Evolutionary conservation across 73 alveolate species (phyloP).

Genomic region (Blepharisma japonicum): DNA sequence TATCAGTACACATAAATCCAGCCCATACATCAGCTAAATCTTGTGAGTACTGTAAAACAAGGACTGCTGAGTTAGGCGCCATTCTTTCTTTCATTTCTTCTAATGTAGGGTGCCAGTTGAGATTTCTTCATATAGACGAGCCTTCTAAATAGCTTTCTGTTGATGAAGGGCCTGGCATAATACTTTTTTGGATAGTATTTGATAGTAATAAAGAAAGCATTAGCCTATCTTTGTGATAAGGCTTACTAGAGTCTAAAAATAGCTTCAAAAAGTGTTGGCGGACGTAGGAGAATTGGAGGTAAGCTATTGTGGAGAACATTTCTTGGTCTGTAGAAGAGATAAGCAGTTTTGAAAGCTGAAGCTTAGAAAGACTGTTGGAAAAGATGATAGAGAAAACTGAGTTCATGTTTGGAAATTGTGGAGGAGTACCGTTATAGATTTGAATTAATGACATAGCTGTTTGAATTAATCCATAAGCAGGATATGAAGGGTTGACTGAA

Average conservation of each 20-base stretch:
- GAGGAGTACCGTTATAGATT: not conserved
- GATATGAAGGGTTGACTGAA: not conserved
- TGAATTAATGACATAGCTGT: not conserved
- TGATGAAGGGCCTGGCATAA: not conserved
- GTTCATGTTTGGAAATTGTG: not conserved
- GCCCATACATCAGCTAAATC: conserved; percentile 30
- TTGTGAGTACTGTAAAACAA: not conserved
- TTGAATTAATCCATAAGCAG: conserved; percentile 4
- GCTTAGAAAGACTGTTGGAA: not conserved
- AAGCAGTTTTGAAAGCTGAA: not conserved
- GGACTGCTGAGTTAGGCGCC: not conserved
- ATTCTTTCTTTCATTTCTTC: conserved; percentile 27
- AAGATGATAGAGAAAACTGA: not conserved
- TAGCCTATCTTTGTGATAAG: not conserved
- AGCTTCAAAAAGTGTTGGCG: not conserved
- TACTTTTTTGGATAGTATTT: not conserved
- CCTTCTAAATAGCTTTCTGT: conserved; percentile 33
- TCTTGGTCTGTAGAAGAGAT: not conserved
- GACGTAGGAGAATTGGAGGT: not conserved
- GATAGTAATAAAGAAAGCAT: not conserved
- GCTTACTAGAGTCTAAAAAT: not conserved
- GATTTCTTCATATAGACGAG: conserved; percentile 43
- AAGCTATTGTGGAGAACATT: not conserved
- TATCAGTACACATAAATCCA: conserved; percentile 66
- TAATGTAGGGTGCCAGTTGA: conserved; percentile 38